Base-by-base conservation (phyloP, 306 rosid species). In the Pachyrhizus erosus region DNA sequence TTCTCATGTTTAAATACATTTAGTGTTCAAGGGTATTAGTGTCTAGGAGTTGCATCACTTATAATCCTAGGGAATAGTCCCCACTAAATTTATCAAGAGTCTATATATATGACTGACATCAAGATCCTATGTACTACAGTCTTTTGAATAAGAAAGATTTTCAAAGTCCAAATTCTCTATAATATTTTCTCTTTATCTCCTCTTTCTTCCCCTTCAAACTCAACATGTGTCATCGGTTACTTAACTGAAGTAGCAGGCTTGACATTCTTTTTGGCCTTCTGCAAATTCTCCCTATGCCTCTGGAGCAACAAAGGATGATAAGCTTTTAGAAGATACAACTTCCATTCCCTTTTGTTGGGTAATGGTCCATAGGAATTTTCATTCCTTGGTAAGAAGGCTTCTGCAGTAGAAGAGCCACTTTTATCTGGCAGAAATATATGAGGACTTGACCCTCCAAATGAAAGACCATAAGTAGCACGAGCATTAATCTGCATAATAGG, bases 241-340 rank as follows among this genome's bases (percentile, higher is more conserved):
- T 85, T 88, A 75, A 96, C 99, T 73, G 71, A 46, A 79, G 84
- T 62, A 79, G 90, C 75, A 71, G 79, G 83, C 24, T 76, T 84
- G 23, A 69, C 88, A 71, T 87, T 88, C 83, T 81, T 88, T 85
- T 81, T 92, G 73, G 89, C 88, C 89, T 88, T 90, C 90, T 37
- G 27, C 84, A 88, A 86, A 82, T 67, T 91, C 85, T 86, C 82
- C 85, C 88, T 87, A 72, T 91, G 90, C 78, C 89, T 87, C 82
- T 91, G 91, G 40, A 93, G 91, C 87, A 96, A 79, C 73, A 96
- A 89, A 78, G 99, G 97, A 83, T 93, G 97, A 85, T 91, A 87
- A 77, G 94, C 91, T 86, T 90, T 93, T 0, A 88, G 92, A 70
- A 91, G 85, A 92, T 91, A 87, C 89, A 92, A 79, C 60, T 84